These are phyloP conservation scores for Oryza meridionalis DNA, from an alignment of 176 grass and related monocot genomes.

Conservation along the genomic window DNA sequence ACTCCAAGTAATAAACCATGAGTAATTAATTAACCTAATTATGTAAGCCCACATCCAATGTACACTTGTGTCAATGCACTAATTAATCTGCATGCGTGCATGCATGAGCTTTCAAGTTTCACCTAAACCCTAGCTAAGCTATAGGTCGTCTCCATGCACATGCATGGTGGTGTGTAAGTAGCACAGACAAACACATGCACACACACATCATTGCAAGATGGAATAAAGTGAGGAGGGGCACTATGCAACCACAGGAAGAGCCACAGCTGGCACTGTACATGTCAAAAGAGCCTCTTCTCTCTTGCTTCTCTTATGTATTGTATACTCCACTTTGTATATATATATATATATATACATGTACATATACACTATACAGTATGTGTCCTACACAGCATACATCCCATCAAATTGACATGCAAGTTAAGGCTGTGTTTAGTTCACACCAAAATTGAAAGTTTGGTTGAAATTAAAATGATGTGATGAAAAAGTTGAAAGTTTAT, in stretches of 20 bases:
- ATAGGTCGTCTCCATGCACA: constrained; percentile 19
- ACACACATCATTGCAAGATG: constrained; percentile 32
- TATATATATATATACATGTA: background rate
- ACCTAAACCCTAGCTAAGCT: constrained; percentile 4
- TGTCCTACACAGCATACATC: background rate
- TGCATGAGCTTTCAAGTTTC: background rate
- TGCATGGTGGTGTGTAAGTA: background rate
- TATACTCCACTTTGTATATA: background rate
- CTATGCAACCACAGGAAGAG: constrained; percentile 23
- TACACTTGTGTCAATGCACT: background rate
- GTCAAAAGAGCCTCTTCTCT: background rate
- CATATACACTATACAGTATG: background rate
- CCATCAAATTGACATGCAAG: background rate
- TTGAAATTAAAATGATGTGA: no score
- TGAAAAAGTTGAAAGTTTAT: no score
- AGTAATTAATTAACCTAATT: constrained; percentile 1
- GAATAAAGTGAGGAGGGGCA: constrained; percentile 27
- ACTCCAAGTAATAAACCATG: background rate
- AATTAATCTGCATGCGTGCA: background rate
- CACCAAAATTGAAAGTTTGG: no score
- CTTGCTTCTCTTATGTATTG: background rate
- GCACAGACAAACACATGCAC: constrained; percentile 1
- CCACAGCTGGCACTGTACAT: background rate
- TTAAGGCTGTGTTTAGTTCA: background rate
- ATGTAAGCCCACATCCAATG: constrained; percentile 24